Evolutionary conservation across 2,329 filamentous ascomycete species (phyloP), one percentile per base, ranked within the genome.

Genomic region (Pestalotiopsis sp.): DNA sequence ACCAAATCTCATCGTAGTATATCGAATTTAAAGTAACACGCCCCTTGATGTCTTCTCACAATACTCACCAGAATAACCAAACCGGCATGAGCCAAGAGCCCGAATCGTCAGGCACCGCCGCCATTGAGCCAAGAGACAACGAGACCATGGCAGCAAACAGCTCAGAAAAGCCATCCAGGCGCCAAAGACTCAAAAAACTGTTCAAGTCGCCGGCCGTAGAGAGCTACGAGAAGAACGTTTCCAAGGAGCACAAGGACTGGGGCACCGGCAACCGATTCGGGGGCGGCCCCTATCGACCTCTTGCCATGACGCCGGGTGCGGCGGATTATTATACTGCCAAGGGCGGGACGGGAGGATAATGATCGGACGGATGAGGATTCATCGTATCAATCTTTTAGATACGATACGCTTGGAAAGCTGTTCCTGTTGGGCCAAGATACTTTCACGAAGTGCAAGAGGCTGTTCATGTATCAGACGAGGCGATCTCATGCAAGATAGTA

Each of bases 191-290:
- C 7, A 66, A 66, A 52, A 66, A 12, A 11, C 14, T 66, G 5
- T 41, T 45, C 31, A 59, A 66, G 52, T 66, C 65, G 27, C 65
- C 65, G 2, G 65, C 52, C 14, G 65, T 66, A 13, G 20, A 20
- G 13, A 36, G 49, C 27, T 66, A 58, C 65, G 52, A 66, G 31
- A 36, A 59, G 36, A 38, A 13, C 36, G 65, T 59, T 9, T 58
- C 65, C 2, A 38, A 25, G 20, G 45, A 56, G 11, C 49, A 38
- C 14, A 39, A 66, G 23, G 65, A 59, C 49, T 59, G 65, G 65
- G 65, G 65, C 23, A 66, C 65, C 17, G 65, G 65, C n/a, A 66
- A 59, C 52, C 41, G 23, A 2, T 58, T 58, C 9, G 45, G 64
- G 7, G 64, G 52, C 13, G 64, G 64, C 12, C 64, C 64, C 11